A percentile compares a stretch with the other conserved stretches of the same genome.
These are phyloP conservation scores for Hymenoscyphus fructigenus DNA, from an alignment of 2,329 filamentous ascomycete species.

Conservation along the genomic window DNA sequence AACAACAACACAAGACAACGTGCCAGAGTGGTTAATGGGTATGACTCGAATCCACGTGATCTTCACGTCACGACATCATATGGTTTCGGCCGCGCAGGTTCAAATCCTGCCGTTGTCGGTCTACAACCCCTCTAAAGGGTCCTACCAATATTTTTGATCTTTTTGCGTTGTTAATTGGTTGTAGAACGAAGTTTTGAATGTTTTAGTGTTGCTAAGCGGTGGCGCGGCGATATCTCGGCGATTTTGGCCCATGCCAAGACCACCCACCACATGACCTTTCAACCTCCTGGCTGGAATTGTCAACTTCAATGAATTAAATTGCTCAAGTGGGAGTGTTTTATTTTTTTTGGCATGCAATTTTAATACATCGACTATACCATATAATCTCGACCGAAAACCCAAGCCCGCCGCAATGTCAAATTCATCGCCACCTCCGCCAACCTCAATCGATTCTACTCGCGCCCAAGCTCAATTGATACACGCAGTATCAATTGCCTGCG, in stretches of 20 bases:
- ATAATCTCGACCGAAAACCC: background rate
- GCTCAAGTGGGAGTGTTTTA: too few relatives aligned
- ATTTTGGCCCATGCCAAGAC: too few relatives aligned
- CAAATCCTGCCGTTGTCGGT: conserved; percentile 36
- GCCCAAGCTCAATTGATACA: conserved; percentile 17
- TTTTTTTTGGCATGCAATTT: too few relatives aligned
- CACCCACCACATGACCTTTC: too few relatives aligned
- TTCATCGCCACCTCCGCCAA: background rate
- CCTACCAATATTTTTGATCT: conserved; percentile 7
- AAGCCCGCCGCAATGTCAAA: background rate
- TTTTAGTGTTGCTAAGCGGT: background rate
- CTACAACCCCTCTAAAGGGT: background rate
- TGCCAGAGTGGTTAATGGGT: conserved; percentile 40
- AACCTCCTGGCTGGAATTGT: too few relatives aligned
- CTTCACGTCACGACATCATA: conserved; percentile 33
- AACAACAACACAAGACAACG: conserved; percentile 17
- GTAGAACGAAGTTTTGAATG: background rate
- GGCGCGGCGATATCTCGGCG: too few relatives aligned
- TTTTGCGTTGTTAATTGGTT: background rate
- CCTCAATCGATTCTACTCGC: background rate
- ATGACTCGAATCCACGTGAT: conserved; percentile 32
- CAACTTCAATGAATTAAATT: too few relatives aligned
- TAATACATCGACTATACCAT: too few relatives aligned
- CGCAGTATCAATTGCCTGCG: conserved; percentile 42
- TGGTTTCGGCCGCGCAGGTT: conserved; percentile 39